Evolutionary conservation across 805 yeast species (phyloP), one percentile per base, ranked within the genome.

Genomic region (Monosporozyma aquatica): DNA sequence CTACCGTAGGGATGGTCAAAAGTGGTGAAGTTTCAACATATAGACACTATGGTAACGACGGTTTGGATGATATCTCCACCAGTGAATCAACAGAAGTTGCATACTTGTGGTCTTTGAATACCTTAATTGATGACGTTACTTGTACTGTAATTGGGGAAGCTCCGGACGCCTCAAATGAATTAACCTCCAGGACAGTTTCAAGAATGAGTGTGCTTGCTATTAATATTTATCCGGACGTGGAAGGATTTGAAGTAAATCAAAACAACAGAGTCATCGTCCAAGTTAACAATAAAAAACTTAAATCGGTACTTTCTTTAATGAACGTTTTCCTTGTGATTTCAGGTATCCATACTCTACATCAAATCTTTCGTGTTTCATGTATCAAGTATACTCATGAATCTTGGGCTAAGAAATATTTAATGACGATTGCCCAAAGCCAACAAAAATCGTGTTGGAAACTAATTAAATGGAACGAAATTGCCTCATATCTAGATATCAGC

Each of bases 271-370:
- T 65, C 11, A 10, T 45, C 1, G 37, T 67, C 1, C 54, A 55
- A 24, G 44, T 57, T 41, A 51, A 54, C 15, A 47, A 58, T 11
- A 52, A 56, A 9, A 57, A 53, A 14, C 23, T 62, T 8, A 67
- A 64, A 23, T 46, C 58, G 3, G 51, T 68, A 5, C 59, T 66
- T 35, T 69, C 74, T 3, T 50, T 69, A 13, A 67, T 68, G 45
- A 62, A 69, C 3, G 69, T 70, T 38, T 76, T 75, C 51, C 58
- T 74, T 17, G 52, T 69, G 0, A 53, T 72, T 3, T 72, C 80
- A 0, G 61, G 72, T 2, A 43, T 68, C 7, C 72, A 69, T 47
- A 58, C 76, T 4, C 47, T 76, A 17, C 65, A 67, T 40, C 71
- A 71, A 49, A 69, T 60, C 4, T 61, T 59, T 42, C 52, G 58